Evolutionary conservation across 768 basidiomycete genomes (phyloP).

Genomic region (Tricholoma hemisulphureum): DNA sequence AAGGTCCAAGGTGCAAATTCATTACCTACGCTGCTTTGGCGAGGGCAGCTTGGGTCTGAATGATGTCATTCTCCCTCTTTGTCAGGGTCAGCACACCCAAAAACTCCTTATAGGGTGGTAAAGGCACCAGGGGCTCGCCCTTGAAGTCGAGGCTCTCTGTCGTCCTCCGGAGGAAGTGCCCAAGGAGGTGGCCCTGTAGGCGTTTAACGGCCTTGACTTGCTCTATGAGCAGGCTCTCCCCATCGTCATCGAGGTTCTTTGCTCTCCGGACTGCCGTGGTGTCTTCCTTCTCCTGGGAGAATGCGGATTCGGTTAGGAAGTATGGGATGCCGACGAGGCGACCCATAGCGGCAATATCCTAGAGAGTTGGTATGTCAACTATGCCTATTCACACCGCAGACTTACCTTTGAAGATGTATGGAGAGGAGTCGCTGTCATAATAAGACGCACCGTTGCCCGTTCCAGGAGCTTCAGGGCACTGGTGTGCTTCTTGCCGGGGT

Average conservation of each 20-base stretch:
- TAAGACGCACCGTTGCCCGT: no score
- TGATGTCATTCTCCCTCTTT: constrained; percentile 18
- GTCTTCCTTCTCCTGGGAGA: constrained; percentile 21
- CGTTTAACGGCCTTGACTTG: background rate
- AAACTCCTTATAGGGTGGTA: background rate
- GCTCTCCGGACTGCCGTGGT: constrained; percentile 8
- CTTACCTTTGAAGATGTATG: no score
- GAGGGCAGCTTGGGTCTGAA: constrained; percentile 7
- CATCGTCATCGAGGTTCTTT: constrained; percentile 3
- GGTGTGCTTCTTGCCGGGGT: no score
- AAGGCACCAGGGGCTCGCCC: constrained; percentile 11
- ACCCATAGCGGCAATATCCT: constrained; percentile 29
- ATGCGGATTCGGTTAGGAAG: constrained; percentile 18
- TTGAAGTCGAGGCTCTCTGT: constrained; percentile 10
- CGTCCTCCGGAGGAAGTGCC: constrained; percentile 21
- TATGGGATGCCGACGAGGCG: constrained; percentile 23
- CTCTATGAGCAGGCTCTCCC: background rate
- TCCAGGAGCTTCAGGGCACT: no score
- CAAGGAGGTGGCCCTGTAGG: constrained; percentile 17
- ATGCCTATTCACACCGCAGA: no score
- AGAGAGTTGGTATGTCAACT: no score
- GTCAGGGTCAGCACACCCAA: constrained; percentile 10
- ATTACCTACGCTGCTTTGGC: constrained; percentile 13
- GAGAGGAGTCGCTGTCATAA: no score
- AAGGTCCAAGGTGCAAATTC: background rate